These are phyloP conservation scores for Phascolomyces articulosus DNA, from an alignment of 371 early-diverging fungal genomes.

Conservation along the genomic window DNA sequence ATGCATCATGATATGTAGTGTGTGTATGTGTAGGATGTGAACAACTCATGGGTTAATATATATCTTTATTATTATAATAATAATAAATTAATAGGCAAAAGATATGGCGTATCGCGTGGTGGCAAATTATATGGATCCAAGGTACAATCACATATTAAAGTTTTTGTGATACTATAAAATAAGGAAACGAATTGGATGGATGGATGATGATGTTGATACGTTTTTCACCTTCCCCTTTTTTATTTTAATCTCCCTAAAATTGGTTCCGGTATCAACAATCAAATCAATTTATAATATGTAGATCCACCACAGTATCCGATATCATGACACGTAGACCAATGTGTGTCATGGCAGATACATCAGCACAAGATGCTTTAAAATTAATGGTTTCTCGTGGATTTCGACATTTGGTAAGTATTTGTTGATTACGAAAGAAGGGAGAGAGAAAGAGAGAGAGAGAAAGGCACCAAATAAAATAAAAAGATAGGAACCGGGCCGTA, in stretches of 20 bases:
- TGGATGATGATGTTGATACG: too few species aligned
- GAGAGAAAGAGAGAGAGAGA: too few species aligned
- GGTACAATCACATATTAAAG: constrained; percentile 26
- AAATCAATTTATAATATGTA: constrained; percentile 1
- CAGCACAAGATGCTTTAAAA: constrained; percentile 91
- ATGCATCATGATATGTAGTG: background rate
- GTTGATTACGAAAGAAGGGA: too few species aligned
- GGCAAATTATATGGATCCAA: constrained; percentile 45
- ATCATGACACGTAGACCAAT: constrained; percentile 94
- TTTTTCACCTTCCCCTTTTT: background rate
- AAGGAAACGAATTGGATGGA: too few species aligned
- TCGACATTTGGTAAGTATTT: constrained; percentile 81
- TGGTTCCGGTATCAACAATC: too few species aligned
- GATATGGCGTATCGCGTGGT: constrained; percentile 48
- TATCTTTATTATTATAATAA: background rate
- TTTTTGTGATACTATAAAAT: background rate
- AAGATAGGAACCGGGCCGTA: too few species aligned
- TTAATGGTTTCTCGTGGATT: constrained; percentile 95
- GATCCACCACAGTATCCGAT: constrained; percentile 76
- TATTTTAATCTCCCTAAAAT: too few species aligned
- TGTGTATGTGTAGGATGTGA: background rate
- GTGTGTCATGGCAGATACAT: constrained; percentile 82
- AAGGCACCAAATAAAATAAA: background rate
- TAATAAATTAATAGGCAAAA: constrained; percentile 36
- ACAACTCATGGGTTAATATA: too few species aligned